Conservation (phyloP, 2,329 filamentous ascomycete genomes). For the Diaporthe sp. region DNA sequence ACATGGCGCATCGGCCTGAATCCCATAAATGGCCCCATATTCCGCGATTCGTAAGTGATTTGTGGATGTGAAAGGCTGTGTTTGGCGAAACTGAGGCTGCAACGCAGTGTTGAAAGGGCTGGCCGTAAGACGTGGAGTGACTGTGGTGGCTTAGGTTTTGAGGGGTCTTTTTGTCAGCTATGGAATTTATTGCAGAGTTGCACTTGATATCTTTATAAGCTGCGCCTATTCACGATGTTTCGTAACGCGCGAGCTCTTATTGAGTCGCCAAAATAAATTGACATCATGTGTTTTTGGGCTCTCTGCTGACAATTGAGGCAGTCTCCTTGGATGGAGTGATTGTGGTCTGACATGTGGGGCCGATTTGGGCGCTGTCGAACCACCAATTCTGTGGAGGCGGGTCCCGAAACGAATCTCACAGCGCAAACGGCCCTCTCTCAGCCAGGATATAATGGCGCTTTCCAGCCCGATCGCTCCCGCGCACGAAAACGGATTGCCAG, state of each 20-base stretch:
- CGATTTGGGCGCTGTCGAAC: slow-evolving; percentile 36
- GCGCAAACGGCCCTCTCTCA: slow-evolving; percentile 4
- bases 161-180: neutral
- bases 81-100: neutral
- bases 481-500: slow-evolving; percentile 27
- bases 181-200: neutral
- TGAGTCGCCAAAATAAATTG: slow-evolving; percentile 7
- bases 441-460: slow-evolving; percentile 30
- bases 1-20: slow-evolving; percentile 67
- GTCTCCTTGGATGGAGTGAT: slow-evolving; percentile 39
- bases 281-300: slow-evolving; percentile 38
- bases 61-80: neutral
- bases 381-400: slow-evolving; percentile 33
- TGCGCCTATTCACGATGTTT: neutral
- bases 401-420: slow-evolving; percentile 10
- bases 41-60: neutral
- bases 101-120: no score
- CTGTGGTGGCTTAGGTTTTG: neutral
- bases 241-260: slow-evolving; percentile 22
- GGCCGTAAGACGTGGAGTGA: neutral
- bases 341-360: slow-evolving; percentile 42
- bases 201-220: slow-evolving; percentile 11
- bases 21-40: slow-evolving; percentile 37
- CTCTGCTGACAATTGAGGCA: slow-evolving; percentile 42
- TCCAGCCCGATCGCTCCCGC: slow-evolving; percentile 34